These are phyloP conservation scores for Claviceps digitariae DNA, from an alignment of 2,329 filamentous ascomycete genomes.

Conservation along the genomic window DNA sequence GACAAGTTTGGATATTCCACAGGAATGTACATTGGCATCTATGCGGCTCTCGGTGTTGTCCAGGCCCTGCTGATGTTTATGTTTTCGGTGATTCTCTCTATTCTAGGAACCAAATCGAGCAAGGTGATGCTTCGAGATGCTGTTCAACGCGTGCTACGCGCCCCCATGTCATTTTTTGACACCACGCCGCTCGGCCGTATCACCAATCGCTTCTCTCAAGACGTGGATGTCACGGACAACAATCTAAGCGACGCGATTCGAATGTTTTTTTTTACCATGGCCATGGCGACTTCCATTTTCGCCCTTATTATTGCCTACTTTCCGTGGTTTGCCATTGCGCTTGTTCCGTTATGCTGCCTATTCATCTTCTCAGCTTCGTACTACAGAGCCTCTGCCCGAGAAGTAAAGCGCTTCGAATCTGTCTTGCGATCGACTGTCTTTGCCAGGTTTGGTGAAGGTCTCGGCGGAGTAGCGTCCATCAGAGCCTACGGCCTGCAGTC, in stretches of 20 bases:
- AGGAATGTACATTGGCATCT: constrained; percentile 59
- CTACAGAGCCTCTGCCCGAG: constrained; percentile 80
- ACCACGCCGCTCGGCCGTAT: constrained; percentile 91
- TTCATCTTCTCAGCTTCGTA: constrained; percentile 77
- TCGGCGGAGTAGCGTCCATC: constrained; percentile 73
- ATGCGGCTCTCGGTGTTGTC: constrained; percentile 54
- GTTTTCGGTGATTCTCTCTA: constrained; percentile 66
- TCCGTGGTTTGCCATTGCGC: constrained; percentile 62
- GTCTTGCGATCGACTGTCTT: constrained; percentile 80
- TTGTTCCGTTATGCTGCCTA: constrained; percentile 53
- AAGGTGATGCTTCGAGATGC: constrained; percentile 71
- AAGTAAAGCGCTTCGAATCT: constrained; percentile 89
- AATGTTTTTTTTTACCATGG: constrained; percentile 81
- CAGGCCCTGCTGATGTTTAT: constrained; percentile 67
- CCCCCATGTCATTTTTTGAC: constrained; percentile 87
- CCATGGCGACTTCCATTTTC: constrained; percentile 73
- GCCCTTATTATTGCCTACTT: constrained; percentile 90
- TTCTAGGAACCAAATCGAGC: constrained; percentile 68
- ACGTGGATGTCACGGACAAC: constrained; percentile 96
- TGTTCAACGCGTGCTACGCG: constrained; percentile 59
- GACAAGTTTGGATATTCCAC: constrained; percentile 54
- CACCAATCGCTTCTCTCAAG: constrained; percentile 89
- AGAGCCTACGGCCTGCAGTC: constrained; percentile 74
- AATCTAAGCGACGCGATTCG: constrained; percentile 76
- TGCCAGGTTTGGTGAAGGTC: constrained; percentile 79